Conservation (phyloP, 106 monocot genomes). For the Dendrobium catenatum region DNA sequence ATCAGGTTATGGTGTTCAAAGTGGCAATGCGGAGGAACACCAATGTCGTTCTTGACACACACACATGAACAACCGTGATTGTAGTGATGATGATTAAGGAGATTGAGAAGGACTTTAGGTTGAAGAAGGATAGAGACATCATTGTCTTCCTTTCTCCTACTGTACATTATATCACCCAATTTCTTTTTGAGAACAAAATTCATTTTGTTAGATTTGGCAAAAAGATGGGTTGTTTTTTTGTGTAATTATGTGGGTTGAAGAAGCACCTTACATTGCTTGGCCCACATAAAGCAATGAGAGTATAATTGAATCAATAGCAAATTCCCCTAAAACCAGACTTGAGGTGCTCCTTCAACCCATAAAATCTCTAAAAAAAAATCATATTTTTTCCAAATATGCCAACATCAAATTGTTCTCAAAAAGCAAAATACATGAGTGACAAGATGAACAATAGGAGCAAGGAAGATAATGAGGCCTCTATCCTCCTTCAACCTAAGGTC, state of each 20-base stretch:
- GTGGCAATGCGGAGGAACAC: constrained; percentile 63
- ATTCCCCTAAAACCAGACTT: no score
- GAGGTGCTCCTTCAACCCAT: no score
- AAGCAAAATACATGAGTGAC: constrained; percentile 49
- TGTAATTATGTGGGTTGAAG: not conserved
- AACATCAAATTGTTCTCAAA: not conserved
- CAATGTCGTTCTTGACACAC: constrained; percentile 64
- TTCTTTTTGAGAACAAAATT: constrained; percentile 12
- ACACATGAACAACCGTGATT: not conserved
- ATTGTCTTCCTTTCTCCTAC: constrained; percentile 79
- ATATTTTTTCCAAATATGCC: not conserved
- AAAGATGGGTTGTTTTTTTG: not conserved
- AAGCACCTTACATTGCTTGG: no score
- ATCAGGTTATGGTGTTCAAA: constrained; percentile 40
- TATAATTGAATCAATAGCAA: no score
- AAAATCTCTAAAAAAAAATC: not conserved
- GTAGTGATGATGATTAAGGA: constrained; percentile 55
- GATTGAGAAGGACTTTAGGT: constrained; percentile 24
- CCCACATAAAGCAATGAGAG: no score
- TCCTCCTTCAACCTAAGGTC: constrained; percentile 11
- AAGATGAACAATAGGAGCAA: constrained; percentile 84
- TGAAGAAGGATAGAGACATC: constrained; percentile 15
- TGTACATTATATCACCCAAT: constrained; percentile 76
- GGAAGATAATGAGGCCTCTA: constrained; percentile 49
- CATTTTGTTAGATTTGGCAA: not conserved